Percentiles rank a stretch among this genome's conserved stretches.
These are phyloP conservation scores for Chlorella ohadii DNA, from an alignment of 139 green algal species.

Conservation along the genomic window DNA sequence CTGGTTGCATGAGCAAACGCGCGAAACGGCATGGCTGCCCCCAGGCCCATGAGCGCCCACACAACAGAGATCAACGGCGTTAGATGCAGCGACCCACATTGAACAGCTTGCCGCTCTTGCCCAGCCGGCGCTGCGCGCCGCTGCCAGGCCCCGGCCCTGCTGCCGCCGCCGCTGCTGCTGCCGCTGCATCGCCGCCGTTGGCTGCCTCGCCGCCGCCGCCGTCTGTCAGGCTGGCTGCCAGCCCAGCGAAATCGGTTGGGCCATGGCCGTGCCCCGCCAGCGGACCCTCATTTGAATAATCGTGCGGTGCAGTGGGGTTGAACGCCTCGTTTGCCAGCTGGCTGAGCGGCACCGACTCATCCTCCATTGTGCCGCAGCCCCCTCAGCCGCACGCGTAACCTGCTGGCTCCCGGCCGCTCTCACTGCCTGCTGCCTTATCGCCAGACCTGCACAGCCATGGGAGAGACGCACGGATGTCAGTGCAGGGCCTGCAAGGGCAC, in stretches of 20 bases:
- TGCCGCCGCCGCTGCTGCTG: not conserved
- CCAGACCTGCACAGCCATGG: too few relatives aligned
- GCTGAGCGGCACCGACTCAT: conserved; percentile 10
- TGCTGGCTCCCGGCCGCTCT: not conserved
- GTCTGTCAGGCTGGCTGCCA: not conserved
- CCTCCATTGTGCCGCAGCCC: conserved; percentile 2
- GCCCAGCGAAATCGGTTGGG: conserved; percentile 21
- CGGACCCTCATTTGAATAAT: not conserved
- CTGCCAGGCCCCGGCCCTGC: too few relatives aligned
- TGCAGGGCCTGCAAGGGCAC: too few relatives aligned
- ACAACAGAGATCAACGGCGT: too few relatives aligned
- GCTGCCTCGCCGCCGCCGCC: not conserved
- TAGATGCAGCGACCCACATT: not conserved
- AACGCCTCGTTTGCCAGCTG: conserved; percentile 34
- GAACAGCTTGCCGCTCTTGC: conserved; percentile 34
- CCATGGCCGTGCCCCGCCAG: not conserved
- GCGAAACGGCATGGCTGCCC: too few relatives aligned
- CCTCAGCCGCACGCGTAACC: not conserved
- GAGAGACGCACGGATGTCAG: too few relatives aligned
- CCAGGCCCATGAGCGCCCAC: not conserved
- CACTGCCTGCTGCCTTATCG: not conserved
- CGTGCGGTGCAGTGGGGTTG: not conserved
- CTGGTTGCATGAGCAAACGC: not conserved
- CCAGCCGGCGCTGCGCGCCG: not conserved
- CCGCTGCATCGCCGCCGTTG: not conserved